Base-by-base conservation (phyloP, 2,329 filamentous ascomycete species). In the Xylaria arbuscula region DNA sequence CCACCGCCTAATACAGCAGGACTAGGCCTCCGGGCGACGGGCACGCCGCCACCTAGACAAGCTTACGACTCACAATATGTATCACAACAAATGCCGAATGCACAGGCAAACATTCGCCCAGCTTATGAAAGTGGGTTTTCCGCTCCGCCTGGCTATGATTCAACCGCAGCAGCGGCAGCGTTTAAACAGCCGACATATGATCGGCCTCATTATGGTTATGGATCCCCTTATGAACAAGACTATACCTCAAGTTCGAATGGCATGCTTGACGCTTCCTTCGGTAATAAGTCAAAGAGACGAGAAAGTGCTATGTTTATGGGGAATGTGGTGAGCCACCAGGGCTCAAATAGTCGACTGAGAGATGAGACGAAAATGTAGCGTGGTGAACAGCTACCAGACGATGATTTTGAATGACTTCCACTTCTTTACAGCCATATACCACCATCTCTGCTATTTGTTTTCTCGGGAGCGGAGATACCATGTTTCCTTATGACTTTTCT, bases 231-330 rank as follows among this genome's bases (percentile, higher is more conserved):
- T 42, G 74, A 78, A 55, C 73, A 78, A 62, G 76, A 78, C 57
- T 76, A 79, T 62, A 76, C 67, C 53, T 75, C 74, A 17, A 73
- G 64, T 56, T 76, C 74, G 19, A 74, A 73, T 40, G 58, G 70
- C 34, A 66, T 75, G 59, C 80, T 82, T 57, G 79, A 83, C 45
- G 80, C 80, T 61, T 75, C 77, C 9, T 80, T 80, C 32, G 71
- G 72, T 38, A 74, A 73, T 69, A 86, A 81, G 73, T 75, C 76
- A 48, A 86, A 83, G 75, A 83, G 87, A 57, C 84, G 89, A 58
- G 88, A 91, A 78, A 91, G 89, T 73, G 81, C 83, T 54, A 87
- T 90, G 77, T 87, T 89, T 68, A 83, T 85, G 66, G 81, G 81
- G 22, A 81, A 85, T 71, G 79, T 83, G 73, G 82, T 83, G 38